Evolutionary conservation across 2,329 filamentous ascomycete genomes (phyloP), one percentile per base, ranked within the genome.

Genomic region (Didymella lethalis): DNA sequence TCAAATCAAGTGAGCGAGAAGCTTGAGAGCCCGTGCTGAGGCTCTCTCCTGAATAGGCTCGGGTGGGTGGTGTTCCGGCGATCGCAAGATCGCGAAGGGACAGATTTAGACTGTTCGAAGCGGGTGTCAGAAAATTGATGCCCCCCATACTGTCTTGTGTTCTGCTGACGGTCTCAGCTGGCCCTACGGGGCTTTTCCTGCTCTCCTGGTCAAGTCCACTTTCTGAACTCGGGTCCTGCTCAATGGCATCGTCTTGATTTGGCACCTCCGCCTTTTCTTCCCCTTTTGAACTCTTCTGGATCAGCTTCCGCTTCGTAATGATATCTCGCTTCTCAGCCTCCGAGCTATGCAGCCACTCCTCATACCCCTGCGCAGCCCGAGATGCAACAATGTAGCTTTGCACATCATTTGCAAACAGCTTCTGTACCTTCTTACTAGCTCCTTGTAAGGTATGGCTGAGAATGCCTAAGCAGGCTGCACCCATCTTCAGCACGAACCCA

Each of bases 401-500:
- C n/a, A 48, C 51, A 26, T 48, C 34, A 12, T 28, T 41, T 11
- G 34, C 43, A 8, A 41, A 54, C 14, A 54, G 11, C 18, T 48
- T 54, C 51, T 54, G 54, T 43, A 68, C 57, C 50, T 69, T 62
- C 49, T 65, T 66, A 38, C 54, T 54, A 16, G 66, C 59, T 3
- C 64, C 64, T 36, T 66, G 52, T 61, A 67, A 59, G 18, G 59
- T 61, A 43, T 67, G 48, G 41, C 64, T 57, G 28, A 62, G 51
- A n/a, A 68, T 61, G 23, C 63, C 63, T 29, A 66, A 32, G 5
- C 45, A 41, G 26, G 59, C 66, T 29, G 66, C 67, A 18, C 58
- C 57, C n/a, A 65, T 63, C 49, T 74, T 75, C 41, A 57, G 40
- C 26, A 64, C 16, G 12, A 73, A 63, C 0, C 73, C 71, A 32